Evolutionary conservation across 345 rosid species (phyloP).

Genomic region (Punica granatum): DNA sequence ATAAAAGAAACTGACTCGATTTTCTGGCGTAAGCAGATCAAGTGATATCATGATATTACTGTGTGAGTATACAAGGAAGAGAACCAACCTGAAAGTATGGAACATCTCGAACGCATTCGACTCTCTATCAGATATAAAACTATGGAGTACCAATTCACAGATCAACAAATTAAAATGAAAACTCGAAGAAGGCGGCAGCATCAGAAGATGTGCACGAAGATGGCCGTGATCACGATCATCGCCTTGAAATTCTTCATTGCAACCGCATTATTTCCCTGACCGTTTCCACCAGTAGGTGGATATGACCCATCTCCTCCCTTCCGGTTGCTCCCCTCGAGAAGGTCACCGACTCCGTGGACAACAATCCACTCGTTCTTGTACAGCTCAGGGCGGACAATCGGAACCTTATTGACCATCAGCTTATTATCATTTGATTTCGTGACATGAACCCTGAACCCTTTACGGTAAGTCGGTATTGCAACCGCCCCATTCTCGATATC

Average conservation of each 20-base stretch:
- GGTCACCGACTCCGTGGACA: constrained; percentile 25
- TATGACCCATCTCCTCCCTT: background rate
- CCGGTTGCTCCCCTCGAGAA: background rate
- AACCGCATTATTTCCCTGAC: background rate
- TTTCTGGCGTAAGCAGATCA: too few relatives aligned
- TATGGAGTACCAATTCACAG: background rate
- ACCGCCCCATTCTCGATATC: constrained; percentile 17
- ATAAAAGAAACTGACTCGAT: too few relatives aligned
- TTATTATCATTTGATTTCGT: constrained; percentile 14
- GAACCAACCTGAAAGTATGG: background rate
- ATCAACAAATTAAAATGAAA: background rate
- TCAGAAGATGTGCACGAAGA: constrained; percentile 2
- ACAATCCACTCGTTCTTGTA: constrained; percentile 28
- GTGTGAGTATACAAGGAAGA: too few relatives aligned
- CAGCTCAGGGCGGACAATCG: constrained; percentile 22
- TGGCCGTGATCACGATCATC: background rate
- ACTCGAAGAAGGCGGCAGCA: background rate
- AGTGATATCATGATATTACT: too few relatives aligned
- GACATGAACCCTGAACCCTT: constrained; percentile 24
- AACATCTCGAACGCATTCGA: background rate
- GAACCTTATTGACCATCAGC: constrained; percentile 29
- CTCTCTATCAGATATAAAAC: background rate
- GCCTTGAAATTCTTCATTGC: background rate
- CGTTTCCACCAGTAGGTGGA: background rate
- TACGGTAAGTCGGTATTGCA: constrained; percentile 18